Conservation (phyloP, 1,139 yeast species). For the Candida sanyaensis region DNA sequence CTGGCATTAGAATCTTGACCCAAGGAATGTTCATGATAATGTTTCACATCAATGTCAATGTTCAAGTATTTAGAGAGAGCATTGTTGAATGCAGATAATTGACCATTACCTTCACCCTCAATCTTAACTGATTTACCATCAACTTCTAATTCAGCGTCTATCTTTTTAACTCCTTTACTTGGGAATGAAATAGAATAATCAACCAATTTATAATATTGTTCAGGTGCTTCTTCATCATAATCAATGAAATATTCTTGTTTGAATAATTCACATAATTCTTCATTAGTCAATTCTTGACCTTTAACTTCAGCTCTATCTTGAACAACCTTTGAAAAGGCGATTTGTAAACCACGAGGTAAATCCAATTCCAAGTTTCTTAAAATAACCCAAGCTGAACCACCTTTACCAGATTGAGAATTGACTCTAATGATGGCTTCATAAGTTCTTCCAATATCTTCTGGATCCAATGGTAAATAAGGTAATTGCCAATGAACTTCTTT, state of each 20-base stretch:
- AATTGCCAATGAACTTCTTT: slow-evolving; percentile 36
- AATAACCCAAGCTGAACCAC: slow-evolving; percentile 54
- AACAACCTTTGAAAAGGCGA: slow-evolving; percentile 41
- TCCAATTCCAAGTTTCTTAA: slow-evolving; percentile 49
- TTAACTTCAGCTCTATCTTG: slow-evolving; percentile 42
- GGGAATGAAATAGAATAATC: slow-evolving; percentile 52
- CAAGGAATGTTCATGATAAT: slow-evolving; percentile 89
- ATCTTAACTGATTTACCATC: slow-evolving; percentile 48
- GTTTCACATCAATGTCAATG: slow-evolving; percentile 66
- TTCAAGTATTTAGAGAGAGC: slow-evolving; percentile 66
- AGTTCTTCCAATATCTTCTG: slow-evolving; percentile 50
- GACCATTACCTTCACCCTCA: slow-evolving; percentile 47
- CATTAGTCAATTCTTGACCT: slow-evolving; percentile 48
- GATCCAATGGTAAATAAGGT: slow-evolving; percentile 53
- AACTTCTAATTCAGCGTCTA: slow-evolving; percentile 41
- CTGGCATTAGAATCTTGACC: slow-evolving; percentile 84
- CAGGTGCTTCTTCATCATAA: slow-evolving; percentile 34
- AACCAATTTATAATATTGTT: slow-evolving; percentile 42
- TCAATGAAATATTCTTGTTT: slow-evolving; percentile 46
- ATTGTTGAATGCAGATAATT: slow-evolving; percentile 69
- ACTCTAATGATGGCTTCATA: slow-evolving; percentile 55
- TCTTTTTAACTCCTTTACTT: slow-evolving; percentile 30
- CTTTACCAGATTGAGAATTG: slow-evolving; percentile 53
- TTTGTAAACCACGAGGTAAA: slow-evolving; percentile 49
- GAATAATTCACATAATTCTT: slow-evolving; percentile 43